A percentile compares a stretch with the other conserved stretches of the same genome.
Conservation (phyloP, 2,329 filamentous ascomycete genomes). For the Boeremia lycopersici region DNA sequence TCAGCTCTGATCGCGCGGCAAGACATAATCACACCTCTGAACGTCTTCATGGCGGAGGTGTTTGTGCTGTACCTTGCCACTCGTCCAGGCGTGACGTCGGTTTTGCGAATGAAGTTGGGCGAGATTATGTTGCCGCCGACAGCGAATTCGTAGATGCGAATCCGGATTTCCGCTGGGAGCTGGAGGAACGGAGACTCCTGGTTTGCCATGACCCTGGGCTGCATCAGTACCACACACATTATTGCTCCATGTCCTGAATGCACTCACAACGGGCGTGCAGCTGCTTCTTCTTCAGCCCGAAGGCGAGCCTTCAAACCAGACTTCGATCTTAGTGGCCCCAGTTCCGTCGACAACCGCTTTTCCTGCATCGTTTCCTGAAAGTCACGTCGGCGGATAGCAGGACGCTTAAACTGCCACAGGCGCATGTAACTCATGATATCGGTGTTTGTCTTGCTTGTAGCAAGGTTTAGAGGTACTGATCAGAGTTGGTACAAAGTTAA, state of each 20-base stretch:
- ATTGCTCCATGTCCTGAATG: no score
- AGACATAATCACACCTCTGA: not conserved
- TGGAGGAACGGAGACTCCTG: not conserved
- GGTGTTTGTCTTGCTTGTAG: not conserved
- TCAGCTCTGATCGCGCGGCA: not conserved
- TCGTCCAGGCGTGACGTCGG: not conserved
- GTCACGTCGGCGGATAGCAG: not conserved
- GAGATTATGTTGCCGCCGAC: not conserved
- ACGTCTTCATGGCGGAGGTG: not conserved
- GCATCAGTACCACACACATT: not conserved
- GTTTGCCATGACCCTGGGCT: not conserved
- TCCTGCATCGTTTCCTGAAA: not conserved
- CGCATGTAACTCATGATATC: not conserved
- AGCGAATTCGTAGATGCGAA: not conserved
- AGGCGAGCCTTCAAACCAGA: not conserved
- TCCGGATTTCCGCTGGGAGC: not conserved
- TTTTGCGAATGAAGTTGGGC: not conserved
- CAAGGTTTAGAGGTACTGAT: no score
- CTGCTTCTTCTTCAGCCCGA: not conserved
- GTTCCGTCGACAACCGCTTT: not conserved
- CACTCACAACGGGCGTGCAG: not conserved
- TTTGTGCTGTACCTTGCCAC: not conserved
- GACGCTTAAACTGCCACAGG: not conserved
- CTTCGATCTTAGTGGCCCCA: not conserved
- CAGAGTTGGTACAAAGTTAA: no score